phyloP scores from a whole-genome alignment of 2,329 filamentous ascomycete genomes.

The Monilinia fructicola region DNA sequence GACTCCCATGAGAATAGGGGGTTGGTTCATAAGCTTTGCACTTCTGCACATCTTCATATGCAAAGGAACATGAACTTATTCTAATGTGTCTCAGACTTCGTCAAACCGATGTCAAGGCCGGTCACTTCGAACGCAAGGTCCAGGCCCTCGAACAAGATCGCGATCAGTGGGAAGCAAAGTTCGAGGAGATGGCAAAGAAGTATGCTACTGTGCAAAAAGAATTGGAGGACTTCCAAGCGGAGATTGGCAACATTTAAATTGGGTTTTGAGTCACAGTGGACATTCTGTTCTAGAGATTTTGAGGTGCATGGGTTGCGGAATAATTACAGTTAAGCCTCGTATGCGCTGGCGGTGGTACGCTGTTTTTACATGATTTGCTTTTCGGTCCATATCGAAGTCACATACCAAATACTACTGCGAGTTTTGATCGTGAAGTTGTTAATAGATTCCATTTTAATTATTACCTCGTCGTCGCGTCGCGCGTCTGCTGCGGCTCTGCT shows the following conservation, averaged over 20 bases:
- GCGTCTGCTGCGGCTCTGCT: constrained; percentile 45
- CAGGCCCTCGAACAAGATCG: constrained; percentile 90
- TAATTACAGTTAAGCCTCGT: constrained; percentile 35
- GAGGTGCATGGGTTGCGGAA: constrained; percentile 29
- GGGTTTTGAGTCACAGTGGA: constrained; percentile 21
- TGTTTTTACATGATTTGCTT: constrained; percentile 34
- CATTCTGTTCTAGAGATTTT: constrained; percentile 28
- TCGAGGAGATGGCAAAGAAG: constrained; percentile 96
- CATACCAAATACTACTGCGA: constrained; percentile 28
- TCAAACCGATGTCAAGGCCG: constrained; percentile 98
- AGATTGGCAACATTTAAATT: constrained; percentile 85
- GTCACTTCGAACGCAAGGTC: constrained; percentile 99
- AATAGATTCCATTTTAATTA: constrained; percentile 29
- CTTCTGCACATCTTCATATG: constrained; percentile 16
- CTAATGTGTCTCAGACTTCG: constrained; percentile 67
- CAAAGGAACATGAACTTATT: constrained; percentile 27
- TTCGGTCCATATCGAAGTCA: constrained; percentile 33
- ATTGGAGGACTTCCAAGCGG: constrained; percentile 82
- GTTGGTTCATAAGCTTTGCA: constrained; percentile 18
- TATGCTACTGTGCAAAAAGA: constrained; percentile 82
- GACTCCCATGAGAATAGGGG: constrained; percentile 9
- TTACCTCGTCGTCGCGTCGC: constrained; percentile 40
- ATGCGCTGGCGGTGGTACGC: constrained; percentile 36
- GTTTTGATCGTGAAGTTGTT: constrained; percentile 26
- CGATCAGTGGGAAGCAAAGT: constrained; percentile 96